Evolutionary conservation across 768 basidiomycete genomes (phyloP).

Genomic region (Rhodotorula kratochvilovae): DNA sequence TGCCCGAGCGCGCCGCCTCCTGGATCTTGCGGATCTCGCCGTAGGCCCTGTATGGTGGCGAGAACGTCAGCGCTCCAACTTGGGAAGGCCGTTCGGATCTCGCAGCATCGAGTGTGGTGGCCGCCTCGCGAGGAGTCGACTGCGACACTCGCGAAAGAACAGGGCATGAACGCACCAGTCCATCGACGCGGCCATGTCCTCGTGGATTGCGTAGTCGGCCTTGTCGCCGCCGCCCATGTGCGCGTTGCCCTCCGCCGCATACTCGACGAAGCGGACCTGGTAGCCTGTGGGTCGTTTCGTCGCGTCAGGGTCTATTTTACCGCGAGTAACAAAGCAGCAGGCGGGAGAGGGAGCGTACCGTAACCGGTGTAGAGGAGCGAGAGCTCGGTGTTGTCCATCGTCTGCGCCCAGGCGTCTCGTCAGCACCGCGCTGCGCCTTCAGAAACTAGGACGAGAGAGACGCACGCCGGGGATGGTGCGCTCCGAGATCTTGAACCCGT

Average conservation of each 20-base stretch:
- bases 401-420: conserved; percentile 37
- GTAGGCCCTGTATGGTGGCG: conserved; percentile 38
- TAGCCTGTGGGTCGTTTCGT: too few relatives aligned
- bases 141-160: too few relatives aligned
- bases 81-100: neutral
- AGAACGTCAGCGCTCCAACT: neutral
- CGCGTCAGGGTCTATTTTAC: too few relatives aligned
- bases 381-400: conserved; percentile 84
- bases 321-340: too few relatives aligned
- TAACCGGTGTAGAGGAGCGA: conserved; percentile 64
- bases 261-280: conserved; percentile 74
- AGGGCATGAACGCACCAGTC: conserved; percentile 56
- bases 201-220: conserved; percentile 55
- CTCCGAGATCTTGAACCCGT: conserved; percentile 82
- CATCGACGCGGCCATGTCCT: conserved; percentile 72
- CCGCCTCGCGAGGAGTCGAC: too few relatives aligned
- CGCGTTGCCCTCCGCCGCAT: conserved; percentile 50
- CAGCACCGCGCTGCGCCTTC: neutral
- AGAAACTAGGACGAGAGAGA: neutral
- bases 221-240: conserved; percentile 42
- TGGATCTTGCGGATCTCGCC: conserved; percentile 61
- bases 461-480: conserved; percentile 71
- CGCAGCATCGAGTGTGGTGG: too few relatives aligned
- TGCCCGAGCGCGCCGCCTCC: conserved; percentile 66
- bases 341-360: conserved; percentile 9